phyloP scores from a whole-genome alignment of 2,329 filamentous ascomycete genomes.

The Aspergillus sp. region DNA sequence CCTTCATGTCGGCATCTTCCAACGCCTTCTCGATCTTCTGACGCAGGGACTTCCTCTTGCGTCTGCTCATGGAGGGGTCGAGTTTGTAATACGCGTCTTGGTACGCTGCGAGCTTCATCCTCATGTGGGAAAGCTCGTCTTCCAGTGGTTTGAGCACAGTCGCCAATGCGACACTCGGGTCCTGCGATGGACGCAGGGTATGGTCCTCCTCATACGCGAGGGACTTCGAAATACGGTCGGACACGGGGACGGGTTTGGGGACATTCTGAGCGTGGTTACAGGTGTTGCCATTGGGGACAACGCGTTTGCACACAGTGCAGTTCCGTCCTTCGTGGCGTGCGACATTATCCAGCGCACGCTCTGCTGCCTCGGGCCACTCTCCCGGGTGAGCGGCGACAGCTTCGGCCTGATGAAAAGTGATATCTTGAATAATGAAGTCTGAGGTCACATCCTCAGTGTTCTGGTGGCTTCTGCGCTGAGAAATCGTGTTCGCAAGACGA shows the following conservation, averaged over 20 bases:
- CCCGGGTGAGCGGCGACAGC: slow-evolving; percentile 19
- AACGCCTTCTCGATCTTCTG: slow-evolving; percentile 53
- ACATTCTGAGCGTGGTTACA: slow-evolving; percentile 31
- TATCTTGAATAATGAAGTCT: slow-evolving; percentile 55
- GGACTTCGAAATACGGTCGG: slow-evolving; percentile 37
- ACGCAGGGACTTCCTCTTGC: slow-evolving; percentile 53
- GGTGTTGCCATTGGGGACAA: slow-evolving; percentile 25
- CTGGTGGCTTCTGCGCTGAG: slow-evolving; percentile 41
- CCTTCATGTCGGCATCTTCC: slow-evolving; percentile 59
- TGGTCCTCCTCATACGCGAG: slow-evolving; percentile 45
- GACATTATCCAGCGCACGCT: slow-evolving; percentile 32
- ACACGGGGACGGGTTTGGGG: slow-evolving; percentile 43
- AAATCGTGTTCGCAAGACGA: slow-evolving; percentile 40
- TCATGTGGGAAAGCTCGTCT: slow-evolving; percentile 70
- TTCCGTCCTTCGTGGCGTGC: slow-evolving; percentile 44
- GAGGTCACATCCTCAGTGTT: slow-evolving; percentile 50
- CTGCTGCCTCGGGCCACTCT: slow-evolving; percentile 30
- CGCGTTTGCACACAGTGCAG: slow-evolving; percentile 48
- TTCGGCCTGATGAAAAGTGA: slow-evolving; percentile 40
- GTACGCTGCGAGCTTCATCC: slow-evolving; percentile 55
- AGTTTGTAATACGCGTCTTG: slow-evolving; percentile 56
- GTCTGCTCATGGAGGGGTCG: slow-evolving; percentile 57
- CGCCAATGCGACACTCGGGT: slow-evolving; percentile 63
- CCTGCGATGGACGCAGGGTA: slow-evolving; percentile 53
- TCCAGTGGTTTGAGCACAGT: slow-evolving; percentile 74